phyloP scores from a whole-genome alignment of 1,284 basidiomycete genomes.

The Trichosporon sp. region DNA sequence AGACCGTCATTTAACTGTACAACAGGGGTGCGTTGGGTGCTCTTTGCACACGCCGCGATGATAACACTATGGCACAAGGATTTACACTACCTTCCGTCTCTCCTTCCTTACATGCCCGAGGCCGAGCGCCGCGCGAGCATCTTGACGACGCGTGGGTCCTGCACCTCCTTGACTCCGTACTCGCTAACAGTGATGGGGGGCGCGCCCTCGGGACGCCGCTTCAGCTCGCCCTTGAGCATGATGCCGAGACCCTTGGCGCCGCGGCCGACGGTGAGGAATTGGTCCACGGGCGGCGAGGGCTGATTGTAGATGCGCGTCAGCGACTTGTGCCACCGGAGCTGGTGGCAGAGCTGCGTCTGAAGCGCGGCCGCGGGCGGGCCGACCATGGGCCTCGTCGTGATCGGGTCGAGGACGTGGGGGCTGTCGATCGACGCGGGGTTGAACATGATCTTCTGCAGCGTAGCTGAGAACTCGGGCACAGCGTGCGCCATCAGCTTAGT shows the following conservation, averaged over 20 bases:
- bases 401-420: slow-evolving; percentile 50
- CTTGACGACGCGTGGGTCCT: slow-evolving; percentile 6
- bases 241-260: slow-evolving; percentile 55
- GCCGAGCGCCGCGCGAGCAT: slow-evolving; percentile 18
- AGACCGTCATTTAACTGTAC: slow-evolving; percentile 17
- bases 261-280: slow-evolving; percentile 51
- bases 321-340: slow-evolving; percentile 55
- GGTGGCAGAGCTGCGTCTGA: slow-evolving; percentile 48
- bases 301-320: slow-evolving; percentile 46
- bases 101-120: neutral
- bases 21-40: slow-evolving; percentile 23
- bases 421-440: slow-evolving; percentile 32
- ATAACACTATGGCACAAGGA: slow-evolving; percentile 14
- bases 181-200: slow-evolving; percentile 44
- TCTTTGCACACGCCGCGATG: slow-evolving; percentile 15
- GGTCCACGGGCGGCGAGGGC: slow-evolving; percentile 40
- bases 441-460: slow-evolving; percentile 46
- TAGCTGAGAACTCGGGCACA: slow-evolving; percentile 45
- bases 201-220: slow-evolving; percentile 39
- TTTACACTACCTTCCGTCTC: neutral
- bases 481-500: slow-evolving; percentile 54
- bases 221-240: slow-evolving; percentile 53
- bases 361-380: slow-evolving; percentile 45
- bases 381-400: slow-evolving; percentile 51
- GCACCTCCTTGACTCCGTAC: slow-evolving; percentile 44